A percentile compares a stretch with the other conserved stretches of the same genome.
Evolutionary conservation across 139 green algal genomes (phyloP).

Genomic region (Chlorella vulgaris): DNA sequence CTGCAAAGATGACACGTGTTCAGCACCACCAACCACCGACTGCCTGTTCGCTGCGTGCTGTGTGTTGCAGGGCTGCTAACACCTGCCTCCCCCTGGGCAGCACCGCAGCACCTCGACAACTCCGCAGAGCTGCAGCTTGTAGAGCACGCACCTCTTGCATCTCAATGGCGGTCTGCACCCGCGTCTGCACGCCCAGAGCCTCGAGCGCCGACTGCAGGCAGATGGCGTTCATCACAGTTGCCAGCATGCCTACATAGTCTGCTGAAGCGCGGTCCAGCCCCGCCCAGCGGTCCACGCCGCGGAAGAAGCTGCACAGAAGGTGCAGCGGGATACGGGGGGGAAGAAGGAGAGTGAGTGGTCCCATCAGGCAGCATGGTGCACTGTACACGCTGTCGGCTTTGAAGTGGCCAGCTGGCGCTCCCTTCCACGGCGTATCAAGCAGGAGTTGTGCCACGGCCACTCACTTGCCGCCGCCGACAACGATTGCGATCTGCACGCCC

Average conservation of each 20-base stretch:
- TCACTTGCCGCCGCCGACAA: conserved; percentile 94
- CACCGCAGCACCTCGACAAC: too few relatives aligned
- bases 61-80: too few relatives aligned
- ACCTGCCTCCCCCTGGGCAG: too few relatives aligned
- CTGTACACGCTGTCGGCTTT: too few relatives aligned
- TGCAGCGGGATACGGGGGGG: too few relatives aligned
- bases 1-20: too few relatives aligned
- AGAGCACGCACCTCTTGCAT: conserved; percentile 70
- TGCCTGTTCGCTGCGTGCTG: too few relatives aligned
- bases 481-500: conserved; percentile 85
- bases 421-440: not conserved
- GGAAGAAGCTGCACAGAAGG: conserved; percentile 80
- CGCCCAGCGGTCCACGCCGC: conserved; percentile 78
- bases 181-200: conserved; percentile 65
- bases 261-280: conserved; percentile 91
- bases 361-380: too few relatives aligned
- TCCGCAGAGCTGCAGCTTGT: too few relatives aligned
- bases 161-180: conserved; percentile 94
- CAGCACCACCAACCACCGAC: too few relatives aligned
- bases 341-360: too few relatives aligned
- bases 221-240: conserved; percentile 98
- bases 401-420: too few relatives aligned
- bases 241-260: conserved; percentile 99
- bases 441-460: not conserved
- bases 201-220: conserved; percentile 83